Evolutionary conservation across 805 yeast genomes (phyloP).

Genomic region (Cyberlindnera amylophila): DNA sequence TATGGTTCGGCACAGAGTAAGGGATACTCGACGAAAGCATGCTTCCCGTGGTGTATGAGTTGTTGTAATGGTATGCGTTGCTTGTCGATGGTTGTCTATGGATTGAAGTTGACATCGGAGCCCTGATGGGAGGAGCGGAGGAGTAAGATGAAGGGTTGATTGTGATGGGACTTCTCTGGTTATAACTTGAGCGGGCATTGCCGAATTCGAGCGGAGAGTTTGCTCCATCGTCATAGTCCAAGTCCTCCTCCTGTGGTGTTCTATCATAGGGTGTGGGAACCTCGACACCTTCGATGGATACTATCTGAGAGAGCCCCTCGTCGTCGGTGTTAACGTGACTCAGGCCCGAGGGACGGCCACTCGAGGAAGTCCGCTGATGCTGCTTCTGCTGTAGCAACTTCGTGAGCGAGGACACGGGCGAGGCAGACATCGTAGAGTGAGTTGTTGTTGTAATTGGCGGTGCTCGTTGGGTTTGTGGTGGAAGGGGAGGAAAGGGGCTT

Average conservation of each 20-base stretch:
- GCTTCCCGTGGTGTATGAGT: constrained; percentile 17
- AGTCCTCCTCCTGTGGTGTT: constrained; percentile 1
- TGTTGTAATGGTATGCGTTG: constrained; percentile 13
- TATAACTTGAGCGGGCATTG: constrained; percentile 10
- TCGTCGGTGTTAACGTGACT: constrained; percentile 12
- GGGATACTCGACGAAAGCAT: constrained; percentile 24
- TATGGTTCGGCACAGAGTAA: constrained; percentile 23
- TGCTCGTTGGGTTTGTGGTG: background rate
- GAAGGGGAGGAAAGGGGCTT: background rate
- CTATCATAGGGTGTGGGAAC: constrained; percentile 14
- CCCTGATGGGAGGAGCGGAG: constrained; percentile 28
- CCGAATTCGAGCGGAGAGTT: constrained; percentile 10
- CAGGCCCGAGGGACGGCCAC: constrained; percentile 7
- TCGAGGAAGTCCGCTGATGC: constrained; percentile 6
- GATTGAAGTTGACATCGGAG: constrained; percentile 27
- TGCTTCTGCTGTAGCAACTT: constrained; percentile 27
- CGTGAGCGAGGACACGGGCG: constrained; percentile 28
- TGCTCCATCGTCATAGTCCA: constrained; percentile 10
- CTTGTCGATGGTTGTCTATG: constrained; percentile 26
- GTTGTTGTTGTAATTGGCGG: background rate
- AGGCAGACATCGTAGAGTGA: constrained; percentile 10
- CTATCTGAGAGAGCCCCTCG: constrained; percentile 21
- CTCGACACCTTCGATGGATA: constrained; percentile 30
- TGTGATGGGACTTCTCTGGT: constrained; percentile 26
- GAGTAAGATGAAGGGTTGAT: constrained; percentile 19